Base-by-base conservation (phyloP, 345 rosid species). In the Ceriops tagal region DNA sequence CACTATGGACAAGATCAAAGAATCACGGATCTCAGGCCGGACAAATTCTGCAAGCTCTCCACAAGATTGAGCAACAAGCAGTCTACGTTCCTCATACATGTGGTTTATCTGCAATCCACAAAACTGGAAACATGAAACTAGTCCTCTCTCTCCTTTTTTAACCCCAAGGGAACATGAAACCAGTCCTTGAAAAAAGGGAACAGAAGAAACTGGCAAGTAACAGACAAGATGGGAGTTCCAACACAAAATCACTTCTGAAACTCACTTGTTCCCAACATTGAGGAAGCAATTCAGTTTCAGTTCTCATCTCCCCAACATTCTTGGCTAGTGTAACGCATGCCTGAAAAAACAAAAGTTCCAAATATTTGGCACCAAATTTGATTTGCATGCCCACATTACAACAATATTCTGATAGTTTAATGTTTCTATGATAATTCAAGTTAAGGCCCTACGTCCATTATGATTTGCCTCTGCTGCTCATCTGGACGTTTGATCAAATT, bases 231-330 rank as follows among this genome's bases (percentile, higher is more conserved):
- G 62, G 63, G 37, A 65, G 46, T 58, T 67, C 69, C 72, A 66
- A 43, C 20, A 63, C 32, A 59, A 76, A 78, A 75, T 56, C 21
- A 68, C 60, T 63, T 28, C 57, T 61, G 62, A 52, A 68, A 77
- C 88, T 84, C 76, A 91, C 98, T 83, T 93, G 97, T 83, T 93
- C 98, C 98, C 97, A 93, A 74, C 97, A 93, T 83, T 93, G 96
- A 34, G 96, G 98, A 75, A 93, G 98, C 75, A 93, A 84, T 68
- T 91, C 98, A 51, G 92, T 89, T 82, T 93, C 98, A 66, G 98
- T 93, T 81, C 97, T 87, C 97, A 91, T 91, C 79, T 93, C 89
- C 62, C 98, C 98, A 61, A 93, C 98, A 87, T 88, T 93, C 85
- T 80, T 88, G 43, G 98, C 90, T 65, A 93, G 96, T 79, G 67